These are phyloP conservation scores for Pharus latifolius DNA, from an alignment of 176 grass and related monocot species.

Conservation along the genomic window DNA sequence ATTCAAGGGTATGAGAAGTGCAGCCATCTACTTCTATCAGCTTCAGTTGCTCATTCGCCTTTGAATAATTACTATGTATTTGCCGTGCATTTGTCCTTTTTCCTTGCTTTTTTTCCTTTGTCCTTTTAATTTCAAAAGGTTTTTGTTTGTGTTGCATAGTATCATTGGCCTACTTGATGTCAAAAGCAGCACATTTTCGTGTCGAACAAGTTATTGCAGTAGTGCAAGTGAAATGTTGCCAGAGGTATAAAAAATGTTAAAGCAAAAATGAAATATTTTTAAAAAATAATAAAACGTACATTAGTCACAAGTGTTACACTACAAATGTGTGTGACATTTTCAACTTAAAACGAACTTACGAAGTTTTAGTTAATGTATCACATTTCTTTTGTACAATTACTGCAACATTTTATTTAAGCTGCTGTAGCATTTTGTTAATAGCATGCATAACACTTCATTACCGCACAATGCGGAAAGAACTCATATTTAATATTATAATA, in stretches of 20 bases:
- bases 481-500: no score
- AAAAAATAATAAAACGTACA: background rate
- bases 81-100: background rate
- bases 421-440: background rate
- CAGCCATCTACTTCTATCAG: background rate
- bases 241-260: background rate
- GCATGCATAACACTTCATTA: no score
- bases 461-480: no score
- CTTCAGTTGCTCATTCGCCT: background rate
- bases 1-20: slow-evolving; percentile 67
- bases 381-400: background rate
- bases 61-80: background rate
- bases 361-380: background rate
- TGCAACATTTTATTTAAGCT: background rate
- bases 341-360: background rate
- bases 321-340: no score
- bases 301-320: no score
- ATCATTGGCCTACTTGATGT: background rate
- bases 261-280: background rate
- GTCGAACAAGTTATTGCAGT: background rate
- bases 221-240: background rate
- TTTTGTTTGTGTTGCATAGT: background rate
- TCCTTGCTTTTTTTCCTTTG: background rate
- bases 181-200: background rate
- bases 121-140: background rate